Percentiles rank a stretch among this genome's conserved stretches.
Conservation (phyloP, 805 yeast genomes). For the Candida tallmaniae region DNA sequence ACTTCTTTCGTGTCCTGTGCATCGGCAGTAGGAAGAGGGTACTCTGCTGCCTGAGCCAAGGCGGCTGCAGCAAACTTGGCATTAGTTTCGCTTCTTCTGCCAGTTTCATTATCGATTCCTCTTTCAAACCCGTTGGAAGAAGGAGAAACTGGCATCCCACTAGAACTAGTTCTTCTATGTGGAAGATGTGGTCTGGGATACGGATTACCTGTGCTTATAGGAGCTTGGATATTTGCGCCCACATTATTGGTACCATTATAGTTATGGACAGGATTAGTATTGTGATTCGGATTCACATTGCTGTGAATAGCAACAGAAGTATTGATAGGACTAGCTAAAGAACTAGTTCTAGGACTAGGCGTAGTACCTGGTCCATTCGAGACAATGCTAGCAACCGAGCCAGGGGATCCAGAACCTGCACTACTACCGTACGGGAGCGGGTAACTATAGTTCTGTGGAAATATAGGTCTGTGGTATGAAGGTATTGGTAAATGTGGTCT, state of each 20-base stretch:
- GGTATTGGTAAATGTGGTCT: slow-evolving; percentile 4
- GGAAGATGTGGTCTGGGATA: slow-evolving; percentile 4
- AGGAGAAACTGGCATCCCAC: slow-evolving; percentile 9
- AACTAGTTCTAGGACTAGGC: not conserved
- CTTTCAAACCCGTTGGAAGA: slow-evolving; percentile 17
- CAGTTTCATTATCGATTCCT: slow-evolving; percentile 32
- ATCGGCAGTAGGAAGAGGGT: slow-evolving; percentile 51
- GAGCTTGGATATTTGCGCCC: no score
- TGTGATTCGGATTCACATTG: not conserved
- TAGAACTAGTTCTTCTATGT: slow-evolving; percentile 25
- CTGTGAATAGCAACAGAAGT: slow-evolving; percentile 2
- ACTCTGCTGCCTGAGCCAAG: slow-evolving; percentile 74
- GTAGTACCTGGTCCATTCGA: not conserved
- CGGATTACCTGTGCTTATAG: not conserved
- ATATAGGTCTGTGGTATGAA: not conserved
- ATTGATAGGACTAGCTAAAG: not conserved
- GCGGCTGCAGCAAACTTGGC: slow-evolving; percentile 82
- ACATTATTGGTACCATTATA: no score
- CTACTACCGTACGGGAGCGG: no score
- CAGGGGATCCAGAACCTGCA: no score
- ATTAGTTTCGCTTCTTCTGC: slow-evolving; percentile 35
- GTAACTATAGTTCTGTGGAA: not conserved
- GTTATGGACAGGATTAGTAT: not conserved
- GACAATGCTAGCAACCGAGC: no score
- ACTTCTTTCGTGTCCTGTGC: not conserved